Evolutionary conservation across 768 basidiomycete species (phyloP), one percentile per base, ranked within the genome.

Genomic region (Heimioporus sp.): DNA sequence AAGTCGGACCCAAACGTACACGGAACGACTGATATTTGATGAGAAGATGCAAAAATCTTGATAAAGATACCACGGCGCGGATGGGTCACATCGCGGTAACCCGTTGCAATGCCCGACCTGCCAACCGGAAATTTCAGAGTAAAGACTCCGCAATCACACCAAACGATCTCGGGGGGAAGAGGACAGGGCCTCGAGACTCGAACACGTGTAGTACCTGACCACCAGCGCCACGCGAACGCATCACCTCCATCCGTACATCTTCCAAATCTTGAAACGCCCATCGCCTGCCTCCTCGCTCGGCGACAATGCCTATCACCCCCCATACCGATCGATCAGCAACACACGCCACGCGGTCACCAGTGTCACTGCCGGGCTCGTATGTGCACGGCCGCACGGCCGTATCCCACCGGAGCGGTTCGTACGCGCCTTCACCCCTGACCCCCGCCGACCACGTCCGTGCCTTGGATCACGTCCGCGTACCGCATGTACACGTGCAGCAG

Each of bases 381-480:
- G 98, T 90, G 38, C 97, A 72, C 72, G 98, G 96, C 0, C 98
- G 97, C 0, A 99, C 93, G 2, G 97, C 97, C 53, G 89, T 93
- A 68, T 99, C 97, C 85, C 87, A 94, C 34, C 85, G 74, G 47
- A 98, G 66, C 1, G 74, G 68, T 52, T 94, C 94, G 59, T 90
- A 98, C 10, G 83, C 85, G 0, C 88, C 86, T 2, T 79, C 71
- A 0, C 92, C 91, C 53, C 85, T 85, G 12, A 95, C 73, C 62
- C n/a, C 84, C 84, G 6, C 71, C 70, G 31, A 85, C 80, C 16
- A 74, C 72, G 46, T 80, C 77, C 51, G 80, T 84, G 51, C 77
- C 76, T 16, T 79, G 73, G 12, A 89, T 77, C 3, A 88, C 62
- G 16, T 76, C 69, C 10, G 81, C 75, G 17, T 80, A 75, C 30